Evolutionary conservation across 768 basidiomycete genomes (phyloP).

Genomic region (Kwoniella dendrophila): DNA sequence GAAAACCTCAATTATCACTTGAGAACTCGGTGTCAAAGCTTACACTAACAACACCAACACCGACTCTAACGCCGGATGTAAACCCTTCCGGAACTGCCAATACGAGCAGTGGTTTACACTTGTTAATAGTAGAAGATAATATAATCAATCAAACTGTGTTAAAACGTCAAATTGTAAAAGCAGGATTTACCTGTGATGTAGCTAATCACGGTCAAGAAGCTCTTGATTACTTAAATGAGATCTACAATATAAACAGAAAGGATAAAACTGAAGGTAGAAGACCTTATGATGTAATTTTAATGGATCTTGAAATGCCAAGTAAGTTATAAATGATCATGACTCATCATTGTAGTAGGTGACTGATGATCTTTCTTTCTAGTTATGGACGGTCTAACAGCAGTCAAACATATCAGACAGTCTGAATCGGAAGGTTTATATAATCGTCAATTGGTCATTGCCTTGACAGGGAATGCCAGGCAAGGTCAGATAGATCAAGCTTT

Average conservation of each 20-base stretch:
- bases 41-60: constrained; percentile 1
- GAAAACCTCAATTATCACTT: constrained; percentile 6
- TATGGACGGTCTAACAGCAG: constrained; percentile 44
- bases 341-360: too few relatives aligned
- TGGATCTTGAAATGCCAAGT: constrained; percentile 46
- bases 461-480: constrained; percentile 49
- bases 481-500: constrained; percentile 47
- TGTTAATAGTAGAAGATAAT: constrained; percentile 37
- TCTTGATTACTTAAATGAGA: constrained; percentile 23
- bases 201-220: constrained; percentile 39
- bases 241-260: neutral
- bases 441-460: constrained; percentile 33
- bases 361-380: too few relatives aligned
- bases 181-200: constrained; percentile 33
- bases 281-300: constrained; percentile 34
- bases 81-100: neutral
- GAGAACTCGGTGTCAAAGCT: constrained; percentile 5
- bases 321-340: neutral
- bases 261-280: neutral
- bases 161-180: constrained; percentile 35
- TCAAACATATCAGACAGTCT: constrained; percentile 30
- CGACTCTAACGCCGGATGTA: constrained; percentile 1
- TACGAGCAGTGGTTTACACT: constrained; percentile 8
- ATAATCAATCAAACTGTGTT: constrained; percentile 44
- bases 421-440: constrained; percentile 23